Conservation (phyloP, 257 asterid genomes). For the Fraxinus quadrangulata region DNA sequence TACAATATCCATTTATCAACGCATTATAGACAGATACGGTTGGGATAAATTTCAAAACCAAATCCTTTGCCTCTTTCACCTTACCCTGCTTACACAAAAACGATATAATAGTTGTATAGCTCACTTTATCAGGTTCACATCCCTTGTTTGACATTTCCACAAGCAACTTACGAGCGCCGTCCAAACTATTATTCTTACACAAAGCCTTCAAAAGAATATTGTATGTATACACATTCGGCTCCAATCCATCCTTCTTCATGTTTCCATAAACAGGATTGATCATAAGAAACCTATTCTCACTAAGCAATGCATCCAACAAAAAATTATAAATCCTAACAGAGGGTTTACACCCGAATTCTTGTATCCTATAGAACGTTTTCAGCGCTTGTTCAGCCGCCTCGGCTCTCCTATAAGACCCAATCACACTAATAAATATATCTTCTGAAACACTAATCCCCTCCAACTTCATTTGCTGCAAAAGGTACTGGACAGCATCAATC, state of each 20-base stretch:
- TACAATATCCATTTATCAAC: constrained; percentile 66
- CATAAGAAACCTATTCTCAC: constrained; percentile 71
- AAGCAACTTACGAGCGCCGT: constrained; percentile 77
- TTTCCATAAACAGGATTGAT: constrained; percentile 71
- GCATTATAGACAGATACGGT: constrained; percentile 70
- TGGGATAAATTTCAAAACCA: constrained; percentile 46
- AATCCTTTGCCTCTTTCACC: constrained; percentile 61
- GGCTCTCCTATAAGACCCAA: constrained; percentile 53
- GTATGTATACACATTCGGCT: constrained; percentile 83
- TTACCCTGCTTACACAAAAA: constrained; percentile 69
- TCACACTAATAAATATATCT: constrained; percentile 59
- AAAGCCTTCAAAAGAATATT: constrained; percentile 84
- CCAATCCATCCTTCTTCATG: constrained; percentile 85
- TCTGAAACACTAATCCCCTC: constrained; percentile 67
- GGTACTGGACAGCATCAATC: constrained; percentile 78
- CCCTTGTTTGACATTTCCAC: constrained; percentile 81
- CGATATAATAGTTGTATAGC: constrained; percentile 75
- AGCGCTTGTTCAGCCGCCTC: constrained; percentile 68
- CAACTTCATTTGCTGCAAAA: constrained; percentile 82
- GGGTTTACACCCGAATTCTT: constrained; percentile 74
- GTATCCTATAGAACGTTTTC: constrained; percentile 73
- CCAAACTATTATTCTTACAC: constrained; percentile 69
- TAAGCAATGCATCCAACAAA: constrained; percentile 76
- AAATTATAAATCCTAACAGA: constrained; percentile 82
- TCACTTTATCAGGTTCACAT: constrained; percentile 77